Evolutionary conservation across 352 stramenopile species (phyloP), one percentile per base, ranked within the genome.

Genomic region (Synura sp.): DNA sequence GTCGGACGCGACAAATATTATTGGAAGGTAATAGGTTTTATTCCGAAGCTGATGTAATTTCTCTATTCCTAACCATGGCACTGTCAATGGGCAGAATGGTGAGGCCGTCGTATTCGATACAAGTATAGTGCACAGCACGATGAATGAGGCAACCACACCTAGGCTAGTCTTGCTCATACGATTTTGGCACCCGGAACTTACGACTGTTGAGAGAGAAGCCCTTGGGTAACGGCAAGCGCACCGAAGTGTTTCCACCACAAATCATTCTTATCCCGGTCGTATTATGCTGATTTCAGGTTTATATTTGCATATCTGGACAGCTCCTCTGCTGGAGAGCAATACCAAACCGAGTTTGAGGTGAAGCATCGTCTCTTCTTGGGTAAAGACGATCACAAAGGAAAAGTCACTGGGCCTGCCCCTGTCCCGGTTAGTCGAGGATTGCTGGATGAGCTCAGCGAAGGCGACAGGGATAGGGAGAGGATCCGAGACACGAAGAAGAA

Each of bases 151-250:
- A 25, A 29, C 14, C 19, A 32, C 1, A 32, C 4, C 53, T 4
- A 3, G 81, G n/a, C 75, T 78, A 31, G 77, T 84, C 25, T 67
- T 84, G 15, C 33, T 84, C 0, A 35, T 84, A 31, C 15, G 80
- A 71, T 82, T 84, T 42, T 84, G 75, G 74, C 81, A 84, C 38
- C 81, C 80, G 1, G 79, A 81, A 44, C 70, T 83, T 69, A 81
- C 76, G 9, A 63, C 79, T 9, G 77, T 79, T 29, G 80, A 83
- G 57, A 69, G 60, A 38, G 29, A 25, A 32, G 77, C 80, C 15
- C 60, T 83, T 12, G 55, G 81, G 79, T 83, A 83, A 57, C 2
- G n/a, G n/a, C n/a, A n/a, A n/a, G n/a, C n/a, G n/a, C n/a, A n/a
- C n/a, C n/a, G n/a, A n/a, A n/a, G n/a, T n/a, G n/a, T n/a, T n/a